Percentiles rank a stretch among this genome's conserved stretches.
These are phyloP conservation scores for Calonectria leucothoes DNA, from an alignment of 2,329 filamentous ascomycete species.

Conservation along the genomic window DNA sequence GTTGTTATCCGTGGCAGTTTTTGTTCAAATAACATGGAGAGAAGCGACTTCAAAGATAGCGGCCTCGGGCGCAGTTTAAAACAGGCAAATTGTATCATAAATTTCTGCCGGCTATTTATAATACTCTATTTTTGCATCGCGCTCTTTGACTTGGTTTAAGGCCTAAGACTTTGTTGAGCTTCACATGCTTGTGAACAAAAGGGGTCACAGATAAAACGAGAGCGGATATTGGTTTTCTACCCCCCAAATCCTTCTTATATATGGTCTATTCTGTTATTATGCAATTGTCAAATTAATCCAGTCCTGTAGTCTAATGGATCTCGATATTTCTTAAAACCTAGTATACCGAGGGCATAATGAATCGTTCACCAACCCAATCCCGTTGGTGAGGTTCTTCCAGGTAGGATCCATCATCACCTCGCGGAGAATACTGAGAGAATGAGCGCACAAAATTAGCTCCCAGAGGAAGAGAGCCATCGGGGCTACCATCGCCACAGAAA, in stretches of 20 bases:
- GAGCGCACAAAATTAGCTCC: constrained; percentile 44
- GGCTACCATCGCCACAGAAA: constrained; percentile 50
- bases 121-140: not conserved
- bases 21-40: no score
- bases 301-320: not conserved
- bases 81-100: not conserved
- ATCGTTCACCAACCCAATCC: constrained; percentile 32
- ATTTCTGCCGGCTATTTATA: not conserved
- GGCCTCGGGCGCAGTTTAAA: not conserved
- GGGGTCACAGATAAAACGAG: not conserved
- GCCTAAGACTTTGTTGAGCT: not conserved
- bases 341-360: constrained; percentile 26
- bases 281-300: no score
- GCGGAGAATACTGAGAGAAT: constrained; percentile 51
- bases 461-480: constrained; percentile 49
- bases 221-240: not conserved
- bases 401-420: constrained; percentile 53
- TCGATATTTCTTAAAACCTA: not conserved
- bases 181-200: not conserved
- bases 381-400: constrained; percentile 43
- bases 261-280: not conserved
- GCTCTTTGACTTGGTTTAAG: not conserved
- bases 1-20: not conserved
- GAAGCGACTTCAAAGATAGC: not conserved
- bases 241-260: not conserved